phyloP scores from a whole-genome alignment of 1,139 yeast species.

The Arxiozyma telluris region DNA sequence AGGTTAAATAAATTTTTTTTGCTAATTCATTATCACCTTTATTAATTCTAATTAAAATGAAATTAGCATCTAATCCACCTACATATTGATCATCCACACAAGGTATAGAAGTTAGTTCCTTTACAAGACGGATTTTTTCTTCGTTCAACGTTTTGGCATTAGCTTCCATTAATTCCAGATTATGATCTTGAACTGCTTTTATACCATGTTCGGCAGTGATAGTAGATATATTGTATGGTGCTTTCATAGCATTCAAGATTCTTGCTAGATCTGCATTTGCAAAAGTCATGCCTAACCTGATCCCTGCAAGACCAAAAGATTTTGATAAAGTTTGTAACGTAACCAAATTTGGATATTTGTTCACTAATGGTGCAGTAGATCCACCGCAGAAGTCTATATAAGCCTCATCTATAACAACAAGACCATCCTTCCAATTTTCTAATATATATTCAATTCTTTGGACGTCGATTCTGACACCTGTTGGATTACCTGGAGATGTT shows the following conservation, averaged over 20 bases:
- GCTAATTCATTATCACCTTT: conserved; percentile 61
- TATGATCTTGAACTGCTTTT: conserved; percentile 57
- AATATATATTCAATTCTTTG: conserved; percentile 45
- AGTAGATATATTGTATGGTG: conserved; percentile 89
- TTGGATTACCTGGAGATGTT: conserved; percentile 99
- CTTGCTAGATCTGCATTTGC: conserved; percentile 51
- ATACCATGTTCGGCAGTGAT: conserved; percentile 68
- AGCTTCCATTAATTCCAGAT: conserved; percentile 50
- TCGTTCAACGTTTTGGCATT: conserved; percentile 42
- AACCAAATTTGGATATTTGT: conserved; percentile 70
- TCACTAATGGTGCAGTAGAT: conserved; percentile 75
- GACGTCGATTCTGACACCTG: conserved; percentile 56
- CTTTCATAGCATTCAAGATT: conserved; percentile 80
- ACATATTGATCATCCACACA: conserved; percentile 59
- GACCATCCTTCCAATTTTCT: conserved; percentile 55
- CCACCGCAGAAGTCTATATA: conserved; percentile 81
- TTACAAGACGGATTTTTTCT: conserved; percentile 49
- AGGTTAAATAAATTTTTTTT: conserved; percentile 47
- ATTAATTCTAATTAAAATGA: conserved; percentile 60
- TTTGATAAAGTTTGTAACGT: conserved; percentile 89
- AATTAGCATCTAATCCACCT: conserved; percentile 88
- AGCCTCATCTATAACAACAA: conserved; percentile 89
- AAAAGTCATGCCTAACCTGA: conserved; percentile 76
- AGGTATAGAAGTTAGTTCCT: conserved; percentile 43
- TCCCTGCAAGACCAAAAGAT: conserved; percentile 93